Base-by-base conservation (phyloP, 192 early-diverging fungal genomes). In the Phlyctochytrium planicorne region DNA sequence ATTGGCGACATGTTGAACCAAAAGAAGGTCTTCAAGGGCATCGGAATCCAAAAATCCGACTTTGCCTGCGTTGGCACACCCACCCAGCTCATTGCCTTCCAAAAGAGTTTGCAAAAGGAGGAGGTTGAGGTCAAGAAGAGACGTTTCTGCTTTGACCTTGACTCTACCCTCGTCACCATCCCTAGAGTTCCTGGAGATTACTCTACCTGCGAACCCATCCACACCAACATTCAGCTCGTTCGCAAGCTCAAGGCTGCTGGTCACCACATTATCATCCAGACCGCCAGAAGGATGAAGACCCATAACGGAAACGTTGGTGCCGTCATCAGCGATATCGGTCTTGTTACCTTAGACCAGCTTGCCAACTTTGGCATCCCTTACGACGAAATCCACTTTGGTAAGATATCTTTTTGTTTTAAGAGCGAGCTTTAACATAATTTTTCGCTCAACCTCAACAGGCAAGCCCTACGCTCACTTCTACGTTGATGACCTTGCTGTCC, bases 301-400 rank as follows among this genome's bases (percentile, higher is more conserved):
- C 50, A 52, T 52, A 52, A n/a, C n/a, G 50, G 50, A 20, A 52
- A 52, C n/a, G 50, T 52, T 52, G 50, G 50, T 20, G 50, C 20
- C n/a, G 50, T 52, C 20, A 20, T 52, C 20, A 52, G n/a, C 20
- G 50, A 52, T 52, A 52, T 52, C n/a, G 50, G 50, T 52, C 50
- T n/a, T 20, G n/a, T 52, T 52, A 52, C 50, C 50, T 52, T 52
- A 20, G n/a, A n/a, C 20, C 20, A 20, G 20, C n/a, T 52, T 20
- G 50, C 20, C 20, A 20, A n/a, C 20, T 52, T 59, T 12, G 33
- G 33, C 33, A 59, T 59, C 33, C 12, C 10, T 12, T 59, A 59
- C 25, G 59, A 59, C 33, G 59, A 59, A 59, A 59, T 59, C 23
- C 33, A 30, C 33, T 59, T 59, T 59, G 59, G 59, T 20, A n/a